Evolutionary conservation across 179 eudicot species (phyloP).

Genomic region (Vitellaria paradoxa): DNA sequence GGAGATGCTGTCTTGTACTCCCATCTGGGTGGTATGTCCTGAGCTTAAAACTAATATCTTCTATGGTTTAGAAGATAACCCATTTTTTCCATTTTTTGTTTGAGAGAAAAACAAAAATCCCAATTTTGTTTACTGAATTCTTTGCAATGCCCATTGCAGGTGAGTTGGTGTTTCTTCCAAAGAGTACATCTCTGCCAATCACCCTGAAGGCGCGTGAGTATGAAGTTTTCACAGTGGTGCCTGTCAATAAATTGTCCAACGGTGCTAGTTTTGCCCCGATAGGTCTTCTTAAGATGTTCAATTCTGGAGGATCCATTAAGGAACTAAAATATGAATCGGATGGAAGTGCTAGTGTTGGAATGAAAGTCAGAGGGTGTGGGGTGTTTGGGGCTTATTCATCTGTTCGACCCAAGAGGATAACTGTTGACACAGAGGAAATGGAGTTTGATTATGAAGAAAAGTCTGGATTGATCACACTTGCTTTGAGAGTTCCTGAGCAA

Average conservation of each 20-base stretch:
- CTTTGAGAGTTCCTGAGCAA: conserved; percentile 44
- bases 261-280: conserved; percentile 59
- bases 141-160: conserved; percentile 37
- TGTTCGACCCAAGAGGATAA: conserved; percentile 43
- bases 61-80: no score
- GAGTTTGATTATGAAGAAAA: conserved; percentile 47
- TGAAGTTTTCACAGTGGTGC: conserved; percentile 74
- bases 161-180: conserved; percentile 51
- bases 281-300: conserved; percentile 70
- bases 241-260: conserved; percentile 48
- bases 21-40: conserved; percentile 45
- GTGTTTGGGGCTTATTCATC: conserved; percentile 74
- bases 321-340: conserved; percentile 42
- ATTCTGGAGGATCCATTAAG: conserved; percentile 74
- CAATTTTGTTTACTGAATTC: neutral
- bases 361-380: conserved; percentile 68
- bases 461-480: conserved; percentile 47
- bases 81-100: neutral
- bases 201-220: conserved; percentile 63
- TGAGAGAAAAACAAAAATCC: neutral
- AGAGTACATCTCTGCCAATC: conserved; percentile 46
- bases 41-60: neutral
- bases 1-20: conserved; percentile 65
- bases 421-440: conserved; percentile 39
- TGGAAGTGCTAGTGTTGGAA: conserved; percentile 22